Evolutionary conservation across 2,329 filamentous ascomycete species (phyloP).

Genomic region (Sclerotinia nivalis): DNA sequence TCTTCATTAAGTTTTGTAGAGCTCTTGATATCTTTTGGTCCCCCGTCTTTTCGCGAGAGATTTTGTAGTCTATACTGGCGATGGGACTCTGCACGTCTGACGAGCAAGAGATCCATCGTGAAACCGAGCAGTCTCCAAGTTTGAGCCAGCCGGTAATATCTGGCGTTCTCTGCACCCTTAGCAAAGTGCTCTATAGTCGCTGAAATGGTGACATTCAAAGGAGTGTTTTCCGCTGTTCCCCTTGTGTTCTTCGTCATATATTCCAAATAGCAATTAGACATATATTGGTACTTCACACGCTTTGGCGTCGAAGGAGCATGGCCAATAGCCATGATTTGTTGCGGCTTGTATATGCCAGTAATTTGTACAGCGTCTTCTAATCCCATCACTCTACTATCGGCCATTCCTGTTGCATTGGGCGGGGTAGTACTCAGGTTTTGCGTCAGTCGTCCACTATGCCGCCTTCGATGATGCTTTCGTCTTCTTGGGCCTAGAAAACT

Average conservation of each 20-base stretch:
- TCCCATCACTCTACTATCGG: slow-evolving; percentile 49
- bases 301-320: slow-evolving; percentile 54
- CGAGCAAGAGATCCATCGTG: slow-evolving; percentile 55
- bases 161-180: slow-evolving; percentile 55
- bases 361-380: slow-evolving; percentile 60
- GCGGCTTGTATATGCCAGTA: slow-evolving; percentile 58
- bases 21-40: slow-evolving; percentile 26
- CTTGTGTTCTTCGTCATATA: slow-evolving; percentile 43
- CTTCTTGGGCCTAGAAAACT: slow-evolving; percentile 57
- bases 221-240: slow-evolving; percentile 8
- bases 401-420: slow-evolving; percentile 43
- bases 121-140: slow-evolving; percentile 64
- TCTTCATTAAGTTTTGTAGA: slow-evolving; percentile 28
- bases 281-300: slow-evolving; percentile 56
- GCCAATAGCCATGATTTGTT: slow-evolving; percentile 64
- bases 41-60: slow-evolving; percentile 32
- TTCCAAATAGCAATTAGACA: slow-evolving; percentile 58
- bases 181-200: slow-evolving; percentile 59
- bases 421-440: slow-evolving; percentile 56
- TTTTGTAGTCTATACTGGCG: slow-evolving; percentile 49
- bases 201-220: slow-evolving; percentile 45
- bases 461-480: slow-evolving; percentile 46
- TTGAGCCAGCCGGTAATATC: slow-evolving; percentile 61
- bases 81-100: slow-evolving; percentile 58
- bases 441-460: slow-evolving; percentile 48